A percentile compares a stretch with the other conserved stretches of the same genome.
phyloP scores from a whole-genome alignment of 352 stramenopile genomes.

The Globisporangium camurandrum region DNA sequence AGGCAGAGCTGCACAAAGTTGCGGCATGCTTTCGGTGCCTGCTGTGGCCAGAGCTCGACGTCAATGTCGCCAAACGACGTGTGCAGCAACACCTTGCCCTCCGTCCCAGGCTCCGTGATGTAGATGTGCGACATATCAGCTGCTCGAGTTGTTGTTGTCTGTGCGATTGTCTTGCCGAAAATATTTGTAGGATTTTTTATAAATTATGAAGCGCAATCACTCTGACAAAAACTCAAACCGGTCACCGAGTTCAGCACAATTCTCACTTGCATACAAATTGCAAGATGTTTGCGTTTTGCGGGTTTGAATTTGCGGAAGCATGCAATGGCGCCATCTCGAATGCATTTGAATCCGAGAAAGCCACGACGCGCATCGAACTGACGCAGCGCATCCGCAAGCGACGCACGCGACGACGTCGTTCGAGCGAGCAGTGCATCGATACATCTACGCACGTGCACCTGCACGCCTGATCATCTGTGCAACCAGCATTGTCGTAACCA shows the following conservation, averaged over 20 bases:
- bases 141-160: background rate
- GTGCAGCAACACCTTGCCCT: slow-evolving; percentile 94
- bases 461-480: background rate
- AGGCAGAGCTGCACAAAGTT: slow-evolving; percentile 93
- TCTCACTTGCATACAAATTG: background rate
- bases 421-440: background rate
- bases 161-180: background rate
- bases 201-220: background rate
- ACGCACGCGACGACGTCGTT: background rate
- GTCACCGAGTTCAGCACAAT: too few species aligned
- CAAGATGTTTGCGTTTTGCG: too few species aligned
- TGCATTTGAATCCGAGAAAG: slow-evolving; percentile 2
- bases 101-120: slow-evolving; percentile 93
- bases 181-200: background rate
- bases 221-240: background rate
- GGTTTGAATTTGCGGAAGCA: background rate
- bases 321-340: background rate
- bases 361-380: background rate
- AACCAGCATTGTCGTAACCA: background rate
- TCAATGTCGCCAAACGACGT: slow-evolving; percentile 97
- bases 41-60: slow-evolving; percentile 95
- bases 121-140: slow-evolving; percentile 95
- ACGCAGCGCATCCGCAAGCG: background rate
- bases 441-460: background rate
- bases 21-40: slow-evolving; percentile 91